A percentile compares a stretch with the other conserved stretches of the same genome.
Evolutionary conservation across 495 filamentous ascomycete species (phyloP).

Genomic region (Podospora pseudoanserina): DNA sequence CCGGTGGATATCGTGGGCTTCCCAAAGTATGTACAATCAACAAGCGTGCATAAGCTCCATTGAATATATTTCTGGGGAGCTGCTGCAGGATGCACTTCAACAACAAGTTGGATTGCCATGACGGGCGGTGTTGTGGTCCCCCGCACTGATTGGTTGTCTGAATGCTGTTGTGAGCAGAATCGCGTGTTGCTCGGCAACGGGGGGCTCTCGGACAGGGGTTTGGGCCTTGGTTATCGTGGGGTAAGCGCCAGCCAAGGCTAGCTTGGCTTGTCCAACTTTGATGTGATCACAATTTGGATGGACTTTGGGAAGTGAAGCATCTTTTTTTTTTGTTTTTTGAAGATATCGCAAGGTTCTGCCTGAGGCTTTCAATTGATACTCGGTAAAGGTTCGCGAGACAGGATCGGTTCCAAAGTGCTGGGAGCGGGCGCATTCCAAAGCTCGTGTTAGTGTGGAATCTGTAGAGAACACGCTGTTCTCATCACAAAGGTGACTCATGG

Average conservation of each 20-base stretch:
- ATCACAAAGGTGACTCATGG: background rate
- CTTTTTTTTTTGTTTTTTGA: background rate
- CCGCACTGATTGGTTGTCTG: constrained; percentile 11
- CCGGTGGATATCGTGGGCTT: background rate
- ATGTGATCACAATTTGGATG: background rate
- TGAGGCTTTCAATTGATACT: background rate
- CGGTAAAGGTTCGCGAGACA: background rate
- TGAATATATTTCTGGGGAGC: background rate
- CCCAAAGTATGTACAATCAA: background rate
- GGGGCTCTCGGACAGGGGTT: background rate
- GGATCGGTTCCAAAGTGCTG: background rate
- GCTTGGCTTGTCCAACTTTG: background rate
- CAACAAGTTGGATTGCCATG: background rate
- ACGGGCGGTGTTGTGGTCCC: background rate
- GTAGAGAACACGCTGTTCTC: background rate
- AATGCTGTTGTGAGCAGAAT: background rate
- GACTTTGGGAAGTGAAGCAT: background rate
- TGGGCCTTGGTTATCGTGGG: background rate
- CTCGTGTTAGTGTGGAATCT: background rate
- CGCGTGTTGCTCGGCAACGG: constrained; percentile 17
- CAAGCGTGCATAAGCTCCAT: background rate
- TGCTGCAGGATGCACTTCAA: background rate
- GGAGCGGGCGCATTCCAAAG: background rate
- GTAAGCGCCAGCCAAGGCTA: background rate
- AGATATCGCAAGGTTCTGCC: background rate